Evolutionary conservation across 805 yeast genomes (phyloP).

Genomic region (Priceomyces carsonii): DNA sequence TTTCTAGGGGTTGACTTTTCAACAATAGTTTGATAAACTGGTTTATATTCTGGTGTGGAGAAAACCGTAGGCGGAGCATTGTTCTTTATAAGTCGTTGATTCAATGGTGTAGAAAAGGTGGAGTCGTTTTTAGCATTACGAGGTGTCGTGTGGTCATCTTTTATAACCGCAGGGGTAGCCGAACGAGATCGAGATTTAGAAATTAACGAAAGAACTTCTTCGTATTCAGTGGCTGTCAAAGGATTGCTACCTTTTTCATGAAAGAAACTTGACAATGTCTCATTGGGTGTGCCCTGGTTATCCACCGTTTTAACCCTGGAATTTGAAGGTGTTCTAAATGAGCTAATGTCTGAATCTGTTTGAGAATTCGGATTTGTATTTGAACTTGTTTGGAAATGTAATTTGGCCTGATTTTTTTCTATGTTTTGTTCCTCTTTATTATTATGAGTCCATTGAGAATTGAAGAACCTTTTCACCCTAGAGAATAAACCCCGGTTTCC

Average conservation of each 20-base stretch:
- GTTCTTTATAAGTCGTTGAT: conserved; percentile 30
- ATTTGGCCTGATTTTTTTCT: background rate
- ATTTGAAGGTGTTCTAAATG: conserved; percentile 5
- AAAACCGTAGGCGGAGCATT: conserved; percentile 17
- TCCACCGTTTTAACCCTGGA: too few species aligned
- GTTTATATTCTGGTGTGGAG: conserved; percentile 39
- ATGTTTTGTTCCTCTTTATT: conserved; percentile 4
- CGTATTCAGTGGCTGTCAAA: conserved; percentile 70
- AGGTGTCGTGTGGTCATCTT: background rate
- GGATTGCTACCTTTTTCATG: conserved; percentile 75
- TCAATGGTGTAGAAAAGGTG: conserved; percentile 22
- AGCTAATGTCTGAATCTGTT: too few species aligned
- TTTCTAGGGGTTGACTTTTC: conserved; percentile 21
- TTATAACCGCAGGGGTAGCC: conserved; percentile 6
- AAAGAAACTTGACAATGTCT: conserved; percentile 67
- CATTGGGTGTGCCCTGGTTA: conserved; percentile 41
- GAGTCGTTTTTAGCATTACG: conserved; percentile 1
- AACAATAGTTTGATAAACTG: conserved; percentile 34
- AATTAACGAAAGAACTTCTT: conserved; percentile 72
- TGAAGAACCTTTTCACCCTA: conserved; percentile 26
- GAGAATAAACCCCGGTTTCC: conserved; percentile 27
- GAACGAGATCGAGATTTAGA: conserved; percentile 13
- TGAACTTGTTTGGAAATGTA: background rate
- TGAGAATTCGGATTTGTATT: background rate
- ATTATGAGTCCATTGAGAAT: conserved; percentile 9